Evolutionary conservation across 306 rosid genomes (phyloP), one percentile per base, ranked within the genome.

Genomic region (Hylodesmum podocarpum): DNA sequence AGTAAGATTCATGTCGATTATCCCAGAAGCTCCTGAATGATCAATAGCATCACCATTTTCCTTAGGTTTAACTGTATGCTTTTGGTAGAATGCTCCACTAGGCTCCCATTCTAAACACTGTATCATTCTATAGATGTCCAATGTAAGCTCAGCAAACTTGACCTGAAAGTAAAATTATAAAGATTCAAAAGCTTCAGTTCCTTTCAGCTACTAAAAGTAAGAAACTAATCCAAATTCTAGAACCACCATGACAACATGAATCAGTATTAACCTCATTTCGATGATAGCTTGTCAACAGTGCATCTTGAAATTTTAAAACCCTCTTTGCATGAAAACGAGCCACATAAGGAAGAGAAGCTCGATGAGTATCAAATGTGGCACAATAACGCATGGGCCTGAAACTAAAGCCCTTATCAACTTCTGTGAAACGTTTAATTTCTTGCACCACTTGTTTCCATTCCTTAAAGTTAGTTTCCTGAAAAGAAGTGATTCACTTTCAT

Each of bases 71-170:
- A 79, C 80, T 31, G 74, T 76, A 72, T 67, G 90, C 79, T 87
- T 96, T 78, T 84, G 97, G 86, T 83, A 89, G 84, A 91, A 91
- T 62, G 86, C 79, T 37, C 91, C 96, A 71, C 97, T 84, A 53
- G 97, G 99, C 84, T 96, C 98, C 97, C 97, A 96, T 87, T 96
- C 99, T 82, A 96, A 87, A 84, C 97, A 91, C 25, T 96, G 99
- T 81, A 91, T 70, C 97, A 96, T 96, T 86, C 99, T 91, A 73
- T 84, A 87, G 18, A 90, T 84, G 87, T 96, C 98, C 83, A 96
- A 79, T 31, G 99, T 96, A 58, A 92, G 85, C 82, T 96, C 98
- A 14, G 98, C 97, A 86, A 92, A 96, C 81, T 96, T 96, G 68
- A 91, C 97, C 99, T 95, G 94, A 75, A 82, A 80, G 68, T 68